Base-by-base conservation (phyloP, 805 yeast species). In the Yamadazyma endophytica region DNA sequence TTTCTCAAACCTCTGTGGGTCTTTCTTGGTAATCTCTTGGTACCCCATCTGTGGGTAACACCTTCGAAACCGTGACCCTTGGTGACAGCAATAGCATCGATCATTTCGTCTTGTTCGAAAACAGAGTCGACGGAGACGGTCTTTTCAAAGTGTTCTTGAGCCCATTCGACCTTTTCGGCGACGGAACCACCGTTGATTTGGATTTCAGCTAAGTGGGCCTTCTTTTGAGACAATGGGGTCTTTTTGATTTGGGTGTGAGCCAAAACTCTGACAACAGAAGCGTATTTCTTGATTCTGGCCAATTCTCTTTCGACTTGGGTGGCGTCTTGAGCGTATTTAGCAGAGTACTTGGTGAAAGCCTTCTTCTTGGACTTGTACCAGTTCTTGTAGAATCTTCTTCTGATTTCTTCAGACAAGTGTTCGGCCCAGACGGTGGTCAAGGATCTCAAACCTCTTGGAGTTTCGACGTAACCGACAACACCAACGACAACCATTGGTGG, bases 1-100 rank as follows among this genome's bases (percentile, higher is more conserved):
- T 92, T 92, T 83, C 99, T 88, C 70, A 90, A 79, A 90, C 99
- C 99, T 85, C 97, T 89, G 76, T 92, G 99, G 71, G 99, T 92
- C 95, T 92, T 92, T 80, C 99, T 88, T 76, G 99, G 98, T 58
- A 92, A 79, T 82, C 84, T 89, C 89, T 89, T 94, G 84, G 98
- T 92, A 70, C 99, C 99, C 97, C 97, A 92, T 86, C 99, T 87
- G 88, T 89, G 96, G 79, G 99, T 92, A 64, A 90, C 97, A 89
- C 99, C 99, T 77, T 92, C 98, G 87, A 85, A 89, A 82, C 99
- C 99, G 81, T 92, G 96, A 92, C 99, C 99, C 82, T 85, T 90
- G 83, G 98, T 92, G 65, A 92, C 95, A 65, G 97, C 99, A 64
- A 92, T 83, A 61, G 86, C 97, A 62, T 92, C 99, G 58, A 92